Evolutionary conservation across 73 alveolate genomes (phyloP).

Genomic region (Stentor coeruleus): DNA sequence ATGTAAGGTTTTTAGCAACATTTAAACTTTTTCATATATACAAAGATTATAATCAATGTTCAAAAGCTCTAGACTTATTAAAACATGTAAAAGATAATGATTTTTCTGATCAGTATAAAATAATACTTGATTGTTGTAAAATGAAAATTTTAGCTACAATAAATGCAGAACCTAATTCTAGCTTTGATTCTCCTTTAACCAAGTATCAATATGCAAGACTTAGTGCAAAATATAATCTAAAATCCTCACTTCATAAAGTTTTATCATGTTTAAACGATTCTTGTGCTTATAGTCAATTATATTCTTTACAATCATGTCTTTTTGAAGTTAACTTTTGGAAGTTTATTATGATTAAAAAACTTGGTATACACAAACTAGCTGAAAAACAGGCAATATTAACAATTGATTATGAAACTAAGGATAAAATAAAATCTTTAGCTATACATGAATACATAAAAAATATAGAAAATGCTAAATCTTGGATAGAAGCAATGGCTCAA

Average conservation of each 20-base stretch:
- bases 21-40: not conserved
- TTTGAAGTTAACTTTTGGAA: not conserved
- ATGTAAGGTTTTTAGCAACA: constrained; percentile 1
- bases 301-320: not conserved
- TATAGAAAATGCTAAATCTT: not conserved
- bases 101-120: not conserved
- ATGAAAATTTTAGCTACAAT: not conserved
- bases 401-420: not conserved
- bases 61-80: not conserved
- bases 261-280: not conserved
- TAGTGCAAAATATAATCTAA: not conserved
- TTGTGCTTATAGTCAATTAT: not conserved
- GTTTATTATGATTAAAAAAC: not conserved
- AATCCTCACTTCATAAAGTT: not conserved
- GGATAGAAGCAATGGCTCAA: not conserved
- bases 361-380: not conserved
- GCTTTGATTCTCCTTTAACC: not conserved
- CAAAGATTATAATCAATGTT: not conserved
- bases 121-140: not conserved
- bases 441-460: not conserved
- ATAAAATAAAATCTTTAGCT: not conserved
- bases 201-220: constrained; percentile 15
- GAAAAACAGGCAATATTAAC: not conserved
- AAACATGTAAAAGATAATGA: not conserved
- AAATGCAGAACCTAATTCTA: not conserved